Percentiles rank a stretch among this genome's conserved stretches.
phyloP scores from a whole-genome alignment of 164 flowering plant species.

The Umbellularia californica region DNA sequence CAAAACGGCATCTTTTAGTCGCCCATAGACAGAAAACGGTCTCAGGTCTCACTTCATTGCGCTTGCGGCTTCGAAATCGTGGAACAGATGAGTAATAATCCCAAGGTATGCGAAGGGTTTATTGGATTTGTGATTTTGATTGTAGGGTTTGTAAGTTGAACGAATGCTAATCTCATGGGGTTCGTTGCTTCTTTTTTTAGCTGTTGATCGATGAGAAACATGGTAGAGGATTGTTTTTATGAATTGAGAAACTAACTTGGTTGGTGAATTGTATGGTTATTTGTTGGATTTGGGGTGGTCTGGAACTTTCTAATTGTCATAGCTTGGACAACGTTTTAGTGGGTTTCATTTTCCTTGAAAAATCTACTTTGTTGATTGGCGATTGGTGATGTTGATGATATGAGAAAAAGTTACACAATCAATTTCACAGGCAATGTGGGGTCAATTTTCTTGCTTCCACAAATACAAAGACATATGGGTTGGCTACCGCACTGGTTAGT shows the following conservation, averaged over 20 bases:
- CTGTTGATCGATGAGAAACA: not conserved
- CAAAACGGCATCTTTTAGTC: no score
- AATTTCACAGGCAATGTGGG: no score
- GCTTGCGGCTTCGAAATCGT: not conserved
- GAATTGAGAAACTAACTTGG: not conserved
- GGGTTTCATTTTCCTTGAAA: no score
- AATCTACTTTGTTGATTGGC: no score
- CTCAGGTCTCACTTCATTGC: not conserved
- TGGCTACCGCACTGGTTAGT: no score
- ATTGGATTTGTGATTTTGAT: not conserved
- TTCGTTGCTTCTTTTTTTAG: not conserved
- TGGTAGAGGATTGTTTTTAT: not conserved
- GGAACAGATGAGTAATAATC: slow-evolving; percentile 1
- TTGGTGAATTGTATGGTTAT: not conserved
- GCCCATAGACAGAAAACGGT: not conserved
- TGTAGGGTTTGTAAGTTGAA: not conserved
- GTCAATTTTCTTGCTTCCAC: no score
- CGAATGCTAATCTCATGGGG: no score
- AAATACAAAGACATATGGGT: no score
- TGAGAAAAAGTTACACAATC: no score
- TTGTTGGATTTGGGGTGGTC: not conserved
- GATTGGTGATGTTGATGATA: no score
- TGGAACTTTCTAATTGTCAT: no score
- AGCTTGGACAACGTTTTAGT: no score
- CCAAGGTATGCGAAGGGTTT: not conserved